A percentile compares a stretch with the other conserved stretches of the same genome.
Evolutionary conservation across 192 early-diverging fungal species (phyloP).

Genomic region (Umbelopsis ramanniana): DNA sequence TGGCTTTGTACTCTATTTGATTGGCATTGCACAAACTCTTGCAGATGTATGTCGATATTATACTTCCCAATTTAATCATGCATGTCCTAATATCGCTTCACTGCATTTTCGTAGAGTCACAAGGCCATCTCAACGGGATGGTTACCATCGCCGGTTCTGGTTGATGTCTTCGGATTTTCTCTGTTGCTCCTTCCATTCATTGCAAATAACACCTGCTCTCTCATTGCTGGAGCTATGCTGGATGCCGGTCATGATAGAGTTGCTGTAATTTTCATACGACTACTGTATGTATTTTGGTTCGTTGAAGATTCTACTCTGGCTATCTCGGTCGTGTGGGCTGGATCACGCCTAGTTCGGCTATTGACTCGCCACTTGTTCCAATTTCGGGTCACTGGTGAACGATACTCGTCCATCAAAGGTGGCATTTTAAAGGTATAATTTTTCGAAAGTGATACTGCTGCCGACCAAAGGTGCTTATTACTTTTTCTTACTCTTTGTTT

Average conservation of each 20-base stretch:
- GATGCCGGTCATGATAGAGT: conserved; percentile 1
- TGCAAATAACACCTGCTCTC: conserved; percentile 27
- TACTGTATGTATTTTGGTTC: conserved; percentile 38
- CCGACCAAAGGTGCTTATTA: no score
- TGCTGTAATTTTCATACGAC: conserved; percentile 24
- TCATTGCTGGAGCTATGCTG: conserved; percentile 27
- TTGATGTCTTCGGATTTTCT: conserved; percentile 30
- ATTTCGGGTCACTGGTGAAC: conserved; percentile 24
- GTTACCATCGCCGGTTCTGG: conserved; percentile 26
- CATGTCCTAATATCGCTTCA: not conserved
- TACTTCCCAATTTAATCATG: not conserved
- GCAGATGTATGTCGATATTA: conserved; percentile 26
- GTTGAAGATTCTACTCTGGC: conserved; percentile 23
- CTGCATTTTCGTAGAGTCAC: conserved; percentile 25
- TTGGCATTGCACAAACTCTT: conserved; percentile 41
- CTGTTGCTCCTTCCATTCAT: conserved; percentile 29
- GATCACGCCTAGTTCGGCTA: conserved; percentile 23
- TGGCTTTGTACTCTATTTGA: conserved; percentile 28
- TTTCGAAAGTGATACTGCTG: not conserved
- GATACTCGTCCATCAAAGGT: conserved; percentile 24
- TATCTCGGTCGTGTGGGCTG: conserved; percentile 26
- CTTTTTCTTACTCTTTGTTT: not conserved
- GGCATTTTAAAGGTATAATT: conserved; percentile 32
- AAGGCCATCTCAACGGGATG: conserved; percentile 28
- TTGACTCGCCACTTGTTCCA: conserved; percentile 25